These are phyloP conservation scores for Aspergillus kassunensis DNA, from an alignment of 495 filamentous ascomycete genomes.

Conservation along the genomic window DNA sequence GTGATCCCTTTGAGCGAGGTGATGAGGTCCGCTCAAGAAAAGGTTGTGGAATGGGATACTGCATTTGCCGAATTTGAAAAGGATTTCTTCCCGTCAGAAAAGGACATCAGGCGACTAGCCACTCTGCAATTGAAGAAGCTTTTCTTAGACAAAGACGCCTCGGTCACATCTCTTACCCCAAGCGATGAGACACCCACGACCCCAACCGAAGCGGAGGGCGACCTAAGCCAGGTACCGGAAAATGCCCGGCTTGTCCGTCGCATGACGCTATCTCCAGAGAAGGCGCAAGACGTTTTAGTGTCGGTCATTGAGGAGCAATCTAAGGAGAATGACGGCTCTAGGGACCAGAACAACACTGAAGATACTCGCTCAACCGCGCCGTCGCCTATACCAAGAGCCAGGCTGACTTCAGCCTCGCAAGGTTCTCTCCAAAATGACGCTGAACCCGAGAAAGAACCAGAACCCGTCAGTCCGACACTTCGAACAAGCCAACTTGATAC, in stretches of 20 bases:
- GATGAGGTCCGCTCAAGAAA: slow-evolving; percentile 84
- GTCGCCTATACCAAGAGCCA: slow-evolving; percentile 15
- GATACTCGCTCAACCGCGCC: slow-evolving; percentile 18
- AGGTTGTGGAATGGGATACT: slow-evolving; percentile 88
- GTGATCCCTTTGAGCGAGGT: slow-evolving; percentile 88
- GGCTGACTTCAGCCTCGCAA: slow-evolving; percentile 22
- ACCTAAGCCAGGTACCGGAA: slow-evolving; percentile 37
- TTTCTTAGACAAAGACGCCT: slow-evolving; percentile 81
- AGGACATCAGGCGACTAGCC: slow-evolving; percentile 89
- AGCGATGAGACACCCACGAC: slow-evolving; percentile 50
- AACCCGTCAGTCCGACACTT: slow-evolving; percentile 70
- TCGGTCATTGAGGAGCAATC: slow-evolving; percentile 68
- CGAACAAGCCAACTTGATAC: slow-evolving; percentile 37
- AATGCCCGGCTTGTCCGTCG: slow-evolving; percentile 36
- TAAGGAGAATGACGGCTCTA: slow-evolving; percentile 29
- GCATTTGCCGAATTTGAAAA: slow-evolving; percentile 85
- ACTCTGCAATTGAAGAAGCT: slow-evolving; percentile 91
- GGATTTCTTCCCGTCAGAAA: slow-evolving; percentile 94
- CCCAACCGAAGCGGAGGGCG: slow-evolving; percentile 42
- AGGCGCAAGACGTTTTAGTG: slow-evolving; percentile 62
- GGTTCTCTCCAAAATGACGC: slow-evolving; percentile 14
- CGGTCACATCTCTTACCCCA: slow-evolving; percentile 64
- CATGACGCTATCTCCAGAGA: slow-evolving; percentile 60
- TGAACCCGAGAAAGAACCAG: slow-evolving; percentile 48
- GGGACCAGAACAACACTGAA: slow-evolving; percentile 9